A percentile compares a stretch with the other conserved stretches of the same genome.
These are phyloP conservation scores for Diaporthe eres DNA, from an alignment of 2,329 filamentous ascomycete species.

Conservation along the genomic window DNA sequence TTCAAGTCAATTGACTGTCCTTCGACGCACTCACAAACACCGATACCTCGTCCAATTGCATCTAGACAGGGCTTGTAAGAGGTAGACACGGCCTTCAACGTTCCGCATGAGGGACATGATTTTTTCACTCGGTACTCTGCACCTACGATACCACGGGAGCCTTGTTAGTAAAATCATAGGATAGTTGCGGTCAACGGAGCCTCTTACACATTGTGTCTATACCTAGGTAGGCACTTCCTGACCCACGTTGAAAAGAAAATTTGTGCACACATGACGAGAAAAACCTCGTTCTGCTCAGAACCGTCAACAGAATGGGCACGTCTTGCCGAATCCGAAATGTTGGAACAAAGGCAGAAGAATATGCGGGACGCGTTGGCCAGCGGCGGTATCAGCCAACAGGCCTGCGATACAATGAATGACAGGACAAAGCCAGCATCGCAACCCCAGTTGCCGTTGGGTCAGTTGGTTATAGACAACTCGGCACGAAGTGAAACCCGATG, in stretches of 20 bases:
- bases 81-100: neutral
- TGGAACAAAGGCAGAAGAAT: neutral
- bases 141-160: neutral
- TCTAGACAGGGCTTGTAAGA: constrained; percentile 12
- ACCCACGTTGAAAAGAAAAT: neutral
- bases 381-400: neutral
- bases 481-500: neutral
- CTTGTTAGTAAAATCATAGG: neutral
- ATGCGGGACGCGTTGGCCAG: neutral
- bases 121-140: constrained; percentile 27
- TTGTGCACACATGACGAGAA: no score
- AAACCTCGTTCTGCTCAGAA: no score
- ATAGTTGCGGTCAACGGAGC: neutral
- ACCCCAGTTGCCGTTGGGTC: neutral
- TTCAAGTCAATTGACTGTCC: neutral
- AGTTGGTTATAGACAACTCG: neutral
- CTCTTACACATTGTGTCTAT: constrained; percentile 28
- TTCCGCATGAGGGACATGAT: constrained; percentile 14
- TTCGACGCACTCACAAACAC: neutral
- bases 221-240: neutral
- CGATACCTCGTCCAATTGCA: neutral
- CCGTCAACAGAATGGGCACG: neutral
- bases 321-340: neutral
- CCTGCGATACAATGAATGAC: neutral
- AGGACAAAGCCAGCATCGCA: neutral